These are phyloP conservation scores for Chloranthus sessilifolius DNA, from an alignment of 164 flowering plant genomes.

Conservation along the genomic window DNA sequence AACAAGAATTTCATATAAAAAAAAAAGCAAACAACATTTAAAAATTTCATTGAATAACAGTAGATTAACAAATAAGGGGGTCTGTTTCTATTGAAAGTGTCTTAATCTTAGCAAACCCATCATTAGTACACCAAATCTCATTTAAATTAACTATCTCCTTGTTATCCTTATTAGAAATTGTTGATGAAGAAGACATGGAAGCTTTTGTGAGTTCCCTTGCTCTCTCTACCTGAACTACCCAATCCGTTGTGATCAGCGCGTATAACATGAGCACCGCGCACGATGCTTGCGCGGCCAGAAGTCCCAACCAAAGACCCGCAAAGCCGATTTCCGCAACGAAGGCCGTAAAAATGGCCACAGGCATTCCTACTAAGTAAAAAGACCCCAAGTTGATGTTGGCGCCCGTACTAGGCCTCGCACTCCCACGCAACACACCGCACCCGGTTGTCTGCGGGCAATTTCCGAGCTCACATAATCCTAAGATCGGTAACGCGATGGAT, in stretches of 20 bases:
- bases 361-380: slow-evolving; percentile 32
- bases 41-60: slow-evolving; percentile 15
- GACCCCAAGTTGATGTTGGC: slow-evolving; percentile 32
- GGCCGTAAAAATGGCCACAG: slow-evolving; percentile 23
- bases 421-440: slow-evolving; percentile 28
- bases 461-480: slow-evolving; percentile 27
- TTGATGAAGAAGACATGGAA: neutral
- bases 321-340: slow-evolving; percentile 21
- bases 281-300: slow-evolving; percentile 26
- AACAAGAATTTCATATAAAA: too few species aligned
- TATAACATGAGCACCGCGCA: slow-evolving; percentile 28
- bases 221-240: slow-evolving; percentile 20
- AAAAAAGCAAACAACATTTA: neutral
- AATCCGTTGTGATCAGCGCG: slow-evolving; percentile 19
- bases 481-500: slow-evolving; percentile 21
- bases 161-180: slow-evolving; percentile 6
- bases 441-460: slow-evolving; percentile 34
- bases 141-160: slow-evolving; percentile 11
- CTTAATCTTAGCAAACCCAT: slow-evolving; percentile 31
- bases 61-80: slow-evolving; percentile 39
- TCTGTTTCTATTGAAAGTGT: slow-evolving; percentile 57
- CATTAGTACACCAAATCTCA: slow-evolving; percentile 20
- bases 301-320: slow-evolving; percentile 27
- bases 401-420: slow-evolving; percentile 23
- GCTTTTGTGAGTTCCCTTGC: slow-evolving; percentile 16